Conservation (phyloP, 176 grass and related monocot species). For the Lolium perenne region DNA sequence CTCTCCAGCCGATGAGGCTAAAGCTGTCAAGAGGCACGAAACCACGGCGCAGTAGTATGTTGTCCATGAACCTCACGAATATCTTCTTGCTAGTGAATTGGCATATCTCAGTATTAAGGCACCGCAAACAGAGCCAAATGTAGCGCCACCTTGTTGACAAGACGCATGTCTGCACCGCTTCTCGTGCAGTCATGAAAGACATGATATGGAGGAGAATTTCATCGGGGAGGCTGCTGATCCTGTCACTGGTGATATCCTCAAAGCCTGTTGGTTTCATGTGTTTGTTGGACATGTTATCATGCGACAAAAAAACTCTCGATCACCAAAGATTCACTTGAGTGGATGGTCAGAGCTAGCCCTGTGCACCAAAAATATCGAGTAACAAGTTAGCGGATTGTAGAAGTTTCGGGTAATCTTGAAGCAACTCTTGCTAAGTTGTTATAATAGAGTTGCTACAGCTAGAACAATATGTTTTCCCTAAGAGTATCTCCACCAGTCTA, state of each 20-base stretch:
- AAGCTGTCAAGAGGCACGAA: not conserved
- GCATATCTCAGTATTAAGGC: not conserved
- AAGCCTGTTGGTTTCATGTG: not conserved
- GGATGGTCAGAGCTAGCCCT: not conserved
- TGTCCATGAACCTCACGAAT: constrained; percentile 32
- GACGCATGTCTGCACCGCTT: constrained; percentile 11
- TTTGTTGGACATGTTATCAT: constrained; percentile 5
- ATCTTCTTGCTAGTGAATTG: not conserved
- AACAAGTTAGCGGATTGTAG: not conserved
- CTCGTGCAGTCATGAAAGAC: constrained; percentile 21
- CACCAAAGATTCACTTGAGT: not conserved
- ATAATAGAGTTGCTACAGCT: not conserved
- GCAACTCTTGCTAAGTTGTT: not conserved
- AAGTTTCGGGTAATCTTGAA: not conserved
- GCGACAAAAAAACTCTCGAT: not conserved
- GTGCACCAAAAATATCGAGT: not conserved
- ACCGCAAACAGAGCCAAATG: not conserved
- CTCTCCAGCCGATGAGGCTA: not conserved
- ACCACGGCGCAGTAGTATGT: constrained; percentile 18
- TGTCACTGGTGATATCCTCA: not conserved
- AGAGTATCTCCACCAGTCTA: no score
- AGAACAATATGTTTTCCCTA: not conserved
- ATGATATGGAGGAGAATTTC: constrained; percentile 17
- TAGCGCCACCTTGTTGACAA: constrained; percentile 6
- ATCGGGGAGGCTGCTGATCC: constrained; percentile 14